Percentiles rank a stretch among this genome's conserved stretches.
Evolutionary conservation across 441 rosid genomes (phyloP).

Genomic region (Gossypium aridum): DNA sequence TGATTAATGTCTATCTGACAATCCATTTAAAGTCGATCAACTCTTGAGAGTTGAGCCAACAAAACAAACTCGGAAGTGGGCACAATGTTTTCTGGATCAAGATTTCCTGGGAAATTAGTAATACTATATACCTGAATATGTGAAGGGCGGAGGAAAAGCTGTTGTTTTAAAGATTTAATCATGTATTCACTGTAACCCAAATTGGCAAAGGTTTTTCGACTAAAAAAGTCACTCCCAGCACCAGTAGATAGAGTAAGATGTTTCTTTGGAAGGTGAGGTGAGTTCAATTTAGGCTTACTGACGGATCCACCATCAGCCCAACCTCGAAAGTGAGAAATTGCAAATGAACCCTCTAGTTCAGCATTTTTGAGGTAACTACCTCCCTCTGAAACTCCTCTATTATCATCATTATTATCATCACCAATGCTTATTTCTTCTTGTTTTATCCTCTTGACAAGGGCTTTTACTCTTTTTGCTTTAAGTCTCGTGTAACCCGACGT

Average conservation of each 20-base stretch:
- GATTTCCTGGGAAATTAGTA: background rate
- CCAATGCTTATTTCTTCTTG: slow-evolving; percentile 21
- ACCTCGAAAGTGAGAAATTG: slow-evolving; percentile 39
- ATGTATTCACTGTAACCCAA: slow-evolving; percentile 64
- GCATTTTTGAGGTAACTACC: slow-evolving; percentile 17
- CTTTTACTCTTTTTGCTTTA: slow-evolving; percentile 54
- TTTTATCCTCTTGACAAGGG: slow-evolving; percentile 40
- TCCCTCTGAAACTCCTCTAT: background rate
- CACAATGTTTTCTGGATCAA: background rate
- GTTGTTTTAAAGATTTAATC: slow-evolving; percentile 58
- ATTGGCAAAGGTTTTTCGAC: slow-evolving; percentile 58
- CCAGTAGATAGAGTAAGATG: slow-evolving; percentile 16
- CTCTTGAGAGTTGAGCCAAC: background rate
- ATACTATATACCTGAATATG: slow-evolving; percentile 60
- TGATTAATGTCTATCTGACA: background rate
- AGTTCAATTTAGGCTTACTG: slow-evolving; percentile 17
- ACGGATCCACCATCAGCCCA: slow-evolving; percentile 38
- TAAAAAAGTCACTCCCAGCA: slow-evolving; percentile 51
- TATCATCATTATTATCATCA: background rate
- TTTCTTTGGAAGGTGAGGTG: slow-evolving; percentile 25
- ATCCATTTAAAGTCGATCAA: background rate
- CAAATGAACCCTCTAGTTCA: slow-evolving; percentile 20
- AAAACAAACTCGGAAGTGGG: background rate
- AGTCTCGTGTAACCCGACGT: slow-evolving; percentile 41
- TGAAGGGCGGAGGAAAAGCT: slow-evolving; percentile 55